phyloP scores from a whole-genome alignment of 2,329 filamentous ascomycete species.

The Aschersonia sp. region DNA sequence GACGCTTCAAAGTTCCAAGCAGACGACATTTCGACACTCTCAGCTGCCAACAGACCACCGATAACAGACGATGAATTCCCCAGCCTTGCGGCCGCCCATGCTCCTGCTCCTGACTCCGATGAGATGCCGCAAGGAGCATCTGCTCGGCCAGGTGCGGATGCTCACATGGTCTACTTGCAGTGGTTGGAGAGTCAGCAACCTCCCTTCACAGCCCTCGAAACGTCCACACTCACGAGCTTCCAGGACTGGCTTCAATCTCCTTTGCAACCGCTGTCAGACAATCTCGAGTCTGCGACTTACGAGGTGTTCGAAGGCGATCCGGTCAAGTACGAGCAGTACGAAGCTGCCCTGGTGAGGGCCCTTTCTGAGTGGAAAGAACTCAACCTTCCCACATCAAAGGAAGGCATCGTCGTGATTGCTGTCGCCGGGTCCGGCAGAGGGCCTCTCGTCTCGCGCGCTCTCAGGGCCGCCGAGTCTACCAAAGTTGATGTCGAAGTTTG shows the following conservation, averaged over 20 bases:
- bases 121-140: too few relatives aligned
- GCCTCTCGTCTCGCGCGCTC: slow-evolving; percentile 74
- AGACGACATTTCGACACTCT: slow-evolving; percentile 8
- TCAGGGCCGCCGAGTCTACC: slow-evolving; percentile 64
- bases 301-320: slow-evolving; percentile 98
- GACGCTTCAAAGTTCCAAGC: slow-evolving; percentile 18
- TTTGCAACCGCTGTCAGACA: slow-evolving; percentile 87
- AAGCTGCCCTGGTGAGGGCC: slow-evolving; percentile 68
- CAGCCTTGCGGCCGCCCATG: slow-evolving; percentile 52
- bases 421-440: slow-evolving; percentile 90
- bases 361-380: slow-evolving; percentile 64
- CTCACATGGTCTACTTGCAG: slow-evolving; percentile 64
- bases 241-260: slow-evolving; percentile 96
- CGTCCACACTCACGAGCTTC: slow-evolving; percentile 39
- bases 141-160: slow-evolving; percentile 11
- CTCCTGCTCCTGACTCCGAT: slow-evolving; percentile 4
- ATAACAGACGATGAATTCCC: slow-evolving; percentile 46
- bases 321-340: slow-evolving; percentile 95
- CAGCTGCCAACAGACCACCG: slow-evolving; percentile 14
- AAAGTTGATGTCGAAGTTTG: slow-evolving; percentile 73
- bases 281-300: slow-evolving; percentile 92
- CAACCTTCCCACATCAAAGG: slow-evolving; percentile 55
- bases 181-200: slow-evolving; percentile 76
- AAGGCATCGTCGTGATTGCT: slow-evolving; percentile 66
- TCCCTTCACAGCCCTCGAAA: slow-evolving; percentile 36